These are phyloP conservation scores for Phaffia rhodozyma DNA, from an alignment of 1,284 basidiomycete genomes.

Conservation along the genomic window DNA sequence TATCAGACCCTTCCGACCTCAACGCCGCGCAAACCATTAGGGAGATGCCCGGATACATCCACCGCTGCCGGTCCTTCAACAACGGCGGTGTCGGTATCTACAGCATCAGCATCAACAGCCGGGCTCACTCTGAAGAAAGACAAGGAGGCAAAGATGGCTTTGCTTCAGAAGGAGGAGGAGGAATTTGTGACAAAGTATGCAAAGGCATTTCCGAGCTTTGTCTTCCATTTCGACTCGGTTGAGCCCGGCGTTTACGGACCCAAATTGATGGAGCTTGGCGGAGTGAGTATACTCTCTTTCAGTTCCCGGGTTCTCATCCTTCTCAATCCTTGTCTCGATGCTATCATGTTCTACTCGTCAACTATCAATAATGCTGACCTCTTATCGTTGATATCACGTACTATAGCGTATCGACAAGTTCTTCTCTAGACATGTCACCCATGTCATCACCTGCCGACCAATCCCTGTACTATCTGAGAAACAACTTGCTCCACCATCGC, in stretches of 20 bases:
- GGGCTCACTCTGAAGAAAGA: slow-evolving; percentile 1
- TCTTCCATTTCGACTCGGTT: slow-evolving; percentile 67
- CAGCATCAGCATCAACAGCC: background rate
- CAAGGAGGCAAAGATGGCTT: slow-evolving; percentile 14
- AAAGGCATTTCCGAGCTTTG: slow-evolving; percentile 67
- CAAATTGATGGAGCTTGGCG: slow-evolving; percentile 56
- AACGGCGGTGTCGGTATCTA: background rate
- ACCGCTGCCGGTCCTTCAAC: background rate
- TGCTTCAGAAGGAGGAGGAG: slow-evolving; percentile 38
- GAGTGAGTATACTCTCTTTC: slow-evolving; percentile 45
- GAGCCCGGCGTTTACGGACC: slow-evolving; percentile 31
- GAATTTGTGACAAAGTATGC: slow-evolving; percentile 76
- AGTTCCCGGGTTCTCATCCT: background rate
- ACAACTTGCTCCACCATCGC: slow-evolving; percentile 42
- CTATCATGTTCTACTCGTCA: background rate
- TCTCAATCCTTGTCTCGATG: background rate
- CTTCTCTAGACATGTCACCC: slow-evolving; percentile 72
- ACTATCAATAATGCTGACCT: slow-evolving; percentile 7
- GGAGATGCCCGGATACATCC: background rate
- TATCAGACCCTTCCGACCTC: background rate
- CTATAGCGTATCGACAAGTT: slow-evolving; percentile 64
- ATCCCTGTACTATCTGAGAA: slow-evolving; percentile 40
- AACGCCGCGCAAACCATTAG: background rate
- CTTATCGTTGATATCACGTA: slow-evolving; percentile 10
- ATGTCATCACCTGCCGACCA: slow-evolving; percentile 52